Percentiles rank a stretch among this genome's conserved stretches.
phyloP scores from a whole-genome alignment of 805 yeast genomes.

The Brettanomyces anomalus region DNA sequence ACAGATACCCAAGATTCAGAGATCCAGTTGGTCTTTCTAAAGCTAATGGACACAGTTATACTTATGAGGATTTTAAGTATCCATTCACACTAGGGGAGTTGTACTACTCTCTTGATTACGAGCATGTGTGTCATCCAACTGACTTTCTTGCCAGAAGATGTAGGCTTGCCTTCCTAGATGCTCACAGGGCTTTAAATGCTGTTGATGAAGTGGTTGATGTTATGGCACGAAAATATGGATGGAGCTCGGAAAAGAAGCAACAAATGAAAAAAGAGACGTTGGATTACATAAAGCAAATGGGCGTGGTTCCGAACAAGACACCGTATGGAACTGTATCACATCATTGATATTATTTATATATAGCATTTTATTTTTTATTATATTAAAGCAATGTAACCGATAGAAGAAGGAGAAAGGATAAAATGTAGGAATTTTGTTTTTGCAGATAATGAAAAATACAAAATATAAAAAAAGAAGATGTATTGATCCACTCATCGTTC shows the following conservation, averaged over 20 bases:
- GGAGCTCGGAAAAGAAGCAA: constrained; percentile 56
- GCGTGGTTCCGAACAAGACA: constrained; percentile 25
- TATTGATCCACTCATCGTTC: no score
- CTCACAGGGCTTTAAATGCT: constrained; percentile 70
- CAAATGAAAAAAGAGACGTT: constrained; percentile 42
- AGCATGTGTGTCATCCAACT: constrained; percentile 78
- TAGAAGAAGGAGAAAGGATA: neutral
- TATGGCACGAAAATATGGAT: constrained; percentile 70
- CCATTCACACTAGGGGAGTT: constrained; percentile 91
- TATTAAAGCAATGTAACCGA: neutral
- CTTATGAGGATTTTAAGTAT: constrained; percentile 50
- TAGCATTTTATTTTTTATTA: neutral
- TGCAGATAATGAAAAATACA: no score
- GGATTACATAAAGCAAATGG: constrained; percentile 57
- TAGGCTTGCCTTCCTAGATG: constrained; percentile 85
- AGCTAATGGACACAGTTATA: constrained; percentile 5
- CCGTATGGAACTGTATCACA: constrained; percentile 14
- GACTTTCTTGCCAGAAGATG: constrained; percentile 92
- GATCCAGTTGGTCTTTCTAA: constrained; percentile 49
- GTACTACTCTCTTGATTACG: constrained; percentile 70
- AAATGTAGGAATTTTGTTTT: no score
- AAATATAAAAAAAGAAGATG: no score
- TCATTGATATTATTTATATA: neutral
- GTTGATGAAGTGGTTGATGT: constrained; percentile 80
- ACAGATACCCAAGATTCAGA: constrained; percentile 43